phyloP scores from a whole-genome alignment of 176 grass and related monocot genomes.

The Lolium perenne region DNA sequence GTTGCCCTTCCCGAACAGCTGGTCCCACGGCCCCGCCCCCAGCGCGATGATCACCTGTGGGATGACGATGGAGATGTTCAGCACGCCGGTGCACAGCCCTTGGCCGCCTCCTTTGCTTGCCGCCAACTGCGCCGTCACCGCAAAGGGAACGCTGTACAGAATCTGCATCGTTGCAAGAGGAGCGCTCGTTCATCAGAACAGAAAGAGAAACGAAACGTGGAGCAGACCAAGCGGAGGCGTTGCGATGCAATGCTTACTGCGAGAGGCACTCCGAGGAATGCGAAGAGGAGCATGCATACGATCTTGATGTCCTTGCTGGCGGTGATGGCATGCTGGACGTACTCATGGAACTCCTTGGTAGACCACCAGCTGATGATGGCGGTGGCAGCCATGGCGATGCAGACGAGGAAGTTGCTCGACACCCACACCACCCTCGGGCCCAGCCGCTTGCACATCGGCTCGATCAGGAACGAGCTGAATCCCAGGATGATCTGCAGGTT shows the following conservation, averaged over 20 bases:
- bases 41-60: constrained; percentile 93
- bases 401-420: constrained; percentile 71
- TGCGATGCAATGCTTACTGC: constrained; percentile 60
- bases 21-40: constrained; percentile 79
- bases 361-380: constrained; percentile 83
- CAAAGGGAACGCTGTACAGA: constrained; percentile 88
- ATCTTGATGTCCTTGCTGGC: constrained; percentile 57
- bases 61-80: constrained; percentile 95
- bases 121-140: constrained; percentile 73
- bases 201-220: neutral
- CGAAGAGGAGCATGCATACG: constrained; percentile 61
- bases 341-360: constrained; percentile 52
- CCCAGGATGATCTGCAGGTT: constrained; percentile 62
- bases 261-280: constrained; percentile 75
- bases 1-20: constrained; percentile 82
- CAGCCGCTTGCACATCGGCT: constrained; percentile 74
- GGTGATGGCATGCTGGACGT: constrained; percentile 61
- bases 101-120: constrained; percentile 66
- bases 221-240: neutral
- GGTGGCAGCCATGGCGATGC: constrained; percentile 63
- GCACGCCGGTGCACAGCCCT: constrained; percentile 83
- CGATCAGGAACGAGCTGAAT: constrained; percentile 74
- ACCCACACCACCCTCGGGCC: constrained; percentile 70
- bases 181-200: neutral
- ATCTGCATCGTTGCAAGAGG: constrained; percentile 47